These are phyloP conservation scores for Hypoxylon sp. DNA, from an alignment of 2,329 filamentous ascomycete genomes.

Conservation along the genomic window DNA sequence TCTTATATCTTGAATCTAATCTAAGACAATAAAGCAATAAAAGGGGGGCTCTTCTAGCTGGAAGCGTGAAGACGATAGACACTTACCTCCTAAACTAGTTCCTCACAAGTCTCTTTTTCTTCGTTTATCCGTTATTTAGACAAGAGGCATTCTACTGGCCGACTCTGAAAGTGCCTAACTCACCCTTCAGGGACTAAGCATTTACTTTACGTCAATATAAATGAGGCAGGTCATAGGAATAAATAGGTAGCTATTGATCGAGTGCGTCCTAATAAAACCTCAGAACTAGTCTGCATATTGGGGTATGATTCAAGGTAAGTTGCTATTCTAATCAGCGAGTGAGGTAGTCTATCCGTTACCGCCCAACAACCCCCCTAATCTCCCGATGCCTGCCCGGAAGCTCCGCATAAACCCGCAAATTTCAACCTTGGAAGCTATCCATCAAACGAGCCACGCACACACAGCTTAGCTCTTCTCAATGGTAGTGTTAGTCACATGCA, in stretches of 20 bases:
- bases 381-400: background rate
- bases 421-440: background rate
- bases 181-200: too few species aligned
- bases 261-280: too few species aligned
- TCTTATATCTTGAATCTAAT: background rate
- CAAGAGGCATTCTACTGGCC: background rate
- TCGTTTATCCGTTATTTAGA: background rate
- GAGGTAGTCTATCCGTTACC: background rate
- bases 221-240: too few species aligned
- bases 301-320: background rate
- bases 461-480: conserved; percentile 20
- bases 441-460: background rate
- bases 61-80: too few species aligned
- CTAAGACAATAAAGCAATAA: too few species aligned
- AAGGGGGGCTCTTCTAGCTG: too few species aligned
- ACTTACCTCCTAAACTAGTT: background rate
- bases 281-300: background rate
- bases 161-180: too few species aligned
- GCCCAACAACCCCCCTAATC: background rate
- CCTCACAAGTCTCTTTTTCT: background rate
- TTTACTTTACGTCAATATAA: too few species aligned
- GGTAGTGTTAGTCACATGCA: conserved; percentile 37
- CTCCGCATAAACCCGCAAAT: background rate
- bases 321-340: background rate
- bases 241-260: too few species aligned